phyloP scores from a whole-genome alignment of 495 filamentous ascomycete genomes.

The Lasiosphaeria ovina region DNA sequence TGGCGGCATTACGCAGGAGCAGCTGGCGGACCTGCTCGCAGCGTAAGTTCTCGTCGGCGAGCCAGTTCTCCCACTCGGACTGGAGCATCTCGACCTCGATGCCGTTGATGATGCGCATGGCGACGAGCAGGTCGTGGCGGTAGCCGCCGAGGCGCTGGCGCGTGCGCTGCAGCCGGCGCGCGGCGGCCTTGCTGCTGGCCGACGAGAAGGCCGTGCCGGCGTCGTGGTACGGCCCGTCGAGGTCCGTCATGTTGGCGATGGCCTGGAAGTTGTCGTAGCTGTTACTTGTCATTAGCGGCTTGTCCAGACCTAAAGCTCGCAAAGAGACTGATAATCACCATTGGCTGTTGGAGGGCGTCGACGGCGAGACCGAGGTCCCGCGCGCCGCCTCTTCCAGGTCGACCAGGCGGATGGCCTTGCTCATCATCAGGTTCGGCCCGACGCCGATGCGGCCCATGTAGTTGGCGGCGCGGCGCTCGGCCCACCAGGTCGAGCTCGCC shows the following conservation, averaged over 20 bases:
- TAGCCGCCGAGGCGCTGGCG: constrained; percentile 78
- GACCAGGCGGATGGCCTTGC: constrained; percentile 74
- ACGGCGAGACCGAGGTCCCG: constrained; percentile 27
- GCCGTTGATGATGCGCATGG: constrained; percentile 83
- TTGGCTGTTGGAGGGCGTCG: constrained; percentile 36
- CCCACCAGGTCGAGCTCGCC: constrained; percentile 74
- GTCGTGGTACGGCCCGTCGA: constrained; percentile 49
- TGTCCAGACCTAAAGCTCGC: background rate
- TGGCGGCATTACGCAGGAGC: constrained; percentile 42
- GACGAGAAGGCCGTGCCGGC: constrained; percentile 42
- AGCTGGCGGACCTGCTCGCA: constrained; percentile 63
- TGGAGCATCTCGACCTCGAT: constrained; percentile 81
- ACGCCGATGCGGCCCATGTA: constrained; percentile 83
- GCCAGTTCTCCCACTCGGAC: constrained; percentile 90
- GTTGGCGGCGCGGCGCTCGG: constrained; percentile 70
- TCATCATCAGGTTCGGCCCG: constrained; percentile 73
- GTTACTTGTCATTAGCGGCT: constrained; percentile 20
- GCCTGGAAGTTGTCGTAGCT: constrained; percentile 55
- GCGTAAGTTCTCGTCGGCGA: constrained; percentile 64
- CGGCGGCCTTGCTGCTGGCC: constrained; percentile 55
- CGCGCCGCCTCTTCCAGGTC: constrained; percentile 72
- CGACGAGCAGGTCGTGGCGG: constrained; percentile 89
- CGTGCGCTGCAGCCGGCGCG: constrained; percentile 68
- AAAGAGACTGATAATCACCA: constrained; percentile 30
- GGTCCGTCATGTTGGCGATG: constrained; percentile 51